Base-by-base conservation (phyloP, 345 rosid species). In the Mallotus nudiflorus region DNA sequence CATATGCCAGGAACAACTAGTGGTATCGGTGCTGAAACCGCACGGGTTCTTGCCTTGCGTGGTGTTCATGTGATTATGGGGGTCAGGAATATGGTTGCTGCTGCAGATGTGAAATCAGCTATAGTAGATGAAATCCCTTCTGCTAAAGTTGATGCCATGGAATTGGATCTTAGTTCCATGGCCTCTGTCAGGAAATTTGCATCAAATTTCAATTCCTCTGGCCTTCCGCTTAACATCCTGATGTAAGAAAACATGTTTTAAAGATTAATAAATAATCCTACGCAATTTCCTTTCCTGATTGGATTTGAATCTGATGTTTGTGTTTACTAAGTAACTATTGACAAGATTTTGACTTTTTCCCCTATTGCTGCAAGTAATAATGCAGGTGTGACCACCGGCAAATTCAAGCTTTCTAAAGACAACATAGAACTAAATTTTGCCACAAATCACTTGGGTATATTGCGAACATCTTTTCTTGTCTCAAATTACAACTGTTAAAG, bases 1-100 rank as follows among this genome's bases (percentile, higher is more conserved):
- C 1, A 14, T 28, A 1, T 27, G n/a, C 5, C 37, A 55, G 62
- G 62, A 31, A 22, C 62, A 13, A 57, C 62, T 15, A 57, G 13
- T 33, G 62, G 62, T 5, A 29, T 57, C 9, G 62, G 62, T 29
- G 22, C n/a, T 19, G 61, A 56, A 56, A 56, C 61, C n/a, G 61
- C 61, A 13, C 61, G 61, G 37, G 61, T 56, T 56, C 61, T 56
- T 28, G 61, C 61, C n/a, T 13, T 56, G 61, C 61, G 61, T 56
- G 61, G 61, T 28, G 61, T 56, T 56, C 61, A 56, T 56, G 61
- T 56, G 61, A 35, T 56, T 56, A 56, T 56, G 61, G 61, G 61
- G 9, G 39, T 13, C n/a, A 25, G 61, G 39, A 56, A 56, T 56
- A 56, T 56, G 39, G 39, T 12, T 56, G 61, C 61, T 56, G 61